These are phyloP conservation scores for Metschnikowia gelsemii DNA, from an alignment of 805 yeast genomes.

Conservation along the genomic window DNA sequence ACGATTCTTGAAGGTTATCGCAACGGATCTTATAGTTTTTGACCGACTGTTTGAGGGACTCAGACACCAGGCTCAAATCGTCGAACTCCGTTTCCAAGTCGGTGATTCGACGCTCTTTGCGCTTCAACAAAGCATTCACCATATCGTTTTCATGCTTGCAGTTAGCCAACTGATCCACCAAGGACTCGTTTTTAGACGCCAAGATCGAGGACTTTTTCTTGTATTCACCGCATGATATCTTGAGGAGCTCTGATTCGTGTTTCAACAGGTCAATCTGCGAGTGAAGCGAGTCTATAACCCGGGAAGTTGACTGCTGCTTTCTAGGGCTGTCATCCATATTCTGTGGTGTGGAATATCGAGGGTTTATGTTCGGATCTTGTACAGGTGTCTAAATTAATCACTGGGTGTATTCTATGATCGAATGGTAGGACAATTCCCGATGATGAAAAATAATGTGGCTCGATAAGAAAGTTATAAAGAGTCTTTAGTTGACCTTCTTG, in stretches of 20 bases:
- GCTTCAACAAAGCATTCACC: slow-evolving; percentile 60
- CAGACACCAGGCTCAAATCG: slow-evolving; percentile 47
- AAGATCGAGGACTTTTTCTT: slow-evolving; percentile 51
- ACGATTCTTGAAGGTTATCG: slow-evolving; percentile 47
- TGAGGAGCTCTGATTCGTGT: slow-evolving; percentile 43
- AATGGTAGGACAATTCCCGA: too few relatives aligned
- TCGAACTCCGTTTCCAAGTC: slow-evolving; percentile 63
- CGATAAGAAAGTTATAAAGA: too few relatives aligned
- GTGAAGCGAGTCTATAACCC: slow-evolving; percentile 56
- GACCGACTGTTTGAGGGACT: slow-evolving; percentile 48
- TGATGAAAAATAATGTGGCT: too few relatives aligned
- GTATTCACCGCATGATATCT: slow-evolving; percentile 44
- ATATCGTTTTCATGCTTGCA: slow-evolving; percentile 78
- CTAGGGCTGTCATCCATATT: slow-evolving; percentile 24
- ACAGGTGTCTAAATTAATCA: too few relatives aligned
- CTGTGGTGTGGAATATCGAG: background rate
- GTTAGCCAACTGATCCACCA: slow-evolving; percentile 64
- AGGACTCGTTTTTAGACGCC: slow-evolving; percentile 49
- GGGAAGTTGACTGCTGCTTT: slow-evolving; percentile 27
- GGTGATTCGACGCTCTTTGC: slow-evolving; percentile 66
- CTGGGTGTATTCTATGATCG: too few relatives aligned
- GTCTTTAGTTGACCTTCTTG: slow-evolving; percentile 11
- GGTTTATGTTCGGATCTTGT: too few relatives aligned
- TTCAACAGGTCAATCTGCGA: slow-evolving; percentile 43
- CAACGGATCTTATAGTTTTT: slow-evolving; percentile 52